Percentiles rank a stretch among this genome's conserved stretches.
These are phyloP conservation scores for Plantago ovata DNA, from an alignment of 257 asterid genomes.

Conservation along the genomic window DNA sequence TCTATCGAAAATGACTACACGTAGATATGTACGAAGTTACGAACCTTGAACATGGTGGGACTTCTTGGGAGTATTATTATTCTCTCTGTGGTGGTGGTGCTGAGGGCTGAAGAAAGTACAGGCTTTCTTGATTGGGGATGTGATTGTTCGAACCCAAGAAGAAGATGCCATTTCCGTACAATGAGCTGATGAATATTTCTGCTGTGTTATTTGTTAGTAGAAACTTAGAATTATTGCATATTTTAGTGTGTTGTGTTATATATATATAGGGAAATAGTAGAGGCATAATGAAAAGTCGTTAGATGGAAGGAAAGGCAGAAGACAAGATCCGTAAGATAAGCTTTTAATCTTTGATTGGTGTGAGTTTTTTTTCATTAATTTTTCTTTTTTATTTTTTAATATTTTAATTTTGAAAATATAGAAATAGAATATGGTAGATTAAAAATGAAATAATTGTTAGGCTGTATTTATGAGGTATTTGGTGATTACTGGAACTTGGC, in stretches of 20 bases:
- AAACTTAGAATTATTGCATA: background rate
- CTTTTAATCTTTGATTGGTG: slow-evolving; percentile 7
- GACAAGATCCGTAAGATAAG: slow-evolving; percentile 42
- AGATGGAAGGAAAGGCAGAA: background rate
- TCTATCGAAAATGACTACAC: too few species aligned
- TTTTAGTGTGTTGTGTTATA: background rate
- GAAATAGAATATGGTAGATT: too few species aligned
- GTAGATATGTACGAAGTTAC: too few species aligned
- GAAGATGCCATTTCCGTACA: background rate
- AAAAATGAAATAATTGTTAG: too few species aligned
- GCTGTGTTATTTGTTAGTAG: too few species aligned
- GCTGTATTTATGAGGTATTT: background rate
- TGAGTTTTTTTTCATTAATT: slow-evolving; percentile 4
- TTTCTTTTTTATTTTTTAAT: background rate
- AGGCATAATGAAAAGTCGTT: slow-evolving; percentile 4
- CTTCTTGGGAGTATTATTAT: slow-evolving; percentile 24
- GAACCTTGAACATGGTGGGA: slow-evolving; percentile 21
- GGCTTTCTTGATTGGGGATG: slow-evolving; percentile 36
- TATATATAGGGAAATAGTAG: background rate
- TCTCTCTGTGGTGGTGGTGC: slow-evolving; percentile 15
- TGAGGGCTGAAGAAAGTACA: slow-evolving; percentile 35
- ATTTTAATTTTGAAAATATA: background rate
- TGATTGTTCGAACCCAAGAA: slow-evolving; percentile 28
- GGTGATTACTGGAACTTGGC: background rate
- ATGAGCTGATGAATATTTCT: background rate